Conservation (phyloP, 441 rosid species). For the Brassica balearica region DNA sequence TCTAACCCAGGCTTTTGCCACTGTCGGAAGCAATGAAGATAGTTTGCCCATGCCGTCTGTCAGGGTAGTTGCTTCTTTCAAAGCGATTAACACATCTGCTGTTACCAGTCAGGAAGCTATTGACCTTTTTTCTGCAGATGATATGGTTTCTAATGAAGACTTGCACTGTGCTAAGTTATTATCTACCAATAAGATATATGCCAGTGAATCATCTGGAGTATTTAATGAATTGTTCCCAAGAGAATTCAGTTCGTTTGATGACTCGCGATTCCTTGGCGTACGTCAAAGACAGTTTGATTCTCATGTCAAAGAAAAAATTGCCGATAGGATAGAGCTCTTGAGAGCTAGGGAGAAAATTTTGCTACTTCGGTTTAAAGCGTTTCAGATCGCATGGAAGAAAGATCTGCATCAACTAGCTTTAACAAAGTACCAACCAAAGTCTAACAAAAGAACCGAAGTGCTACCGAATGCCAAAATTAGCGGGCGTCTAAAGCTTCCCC, state of each 20-base stretch:
- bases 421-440: constrained; percentile 63
- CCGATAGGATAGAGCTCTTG: constrained; percentile 51
- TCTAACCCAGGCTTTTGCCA: constrained; percentile 43
- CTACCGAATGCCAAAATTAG: constrained; percentile 55
- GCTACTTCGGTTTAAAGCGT: constrained; percentile 78
- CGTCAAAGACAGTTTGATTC: constrained; percentile 47
- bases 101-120: constrained; percentile 38
- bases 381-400: constrained; percentile 85
- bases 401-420: constrained; percentile 64
- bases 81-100: constrained; percentile 39
- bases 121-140: constrained; percentile 39
- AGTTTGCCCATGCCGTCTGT: constrained; percentile 1
- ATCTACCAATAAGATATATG: constrained; percentile 71
- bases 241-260: constrained; percentile 45
- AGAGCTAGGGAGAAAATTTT: constrained; percentile 84
- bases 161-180: constrained; percentile 51
- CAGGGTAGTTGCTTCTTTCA: constrained; percentile 28
- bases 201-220: constrained; percentile 60
- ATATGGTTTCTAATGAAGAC: constrained; percentile 43
- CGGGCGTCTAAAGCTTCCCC: constrained; percentile 65
- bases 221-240: constrained; percentile 63
- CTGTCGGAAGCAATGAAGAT: constrained; percentile 44
- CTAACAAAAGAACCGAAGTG: constrained; percentile 71
- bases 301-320: constrained; percentile 56
- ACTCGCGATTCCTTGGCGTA: constrained; percentile 41